phyloP scores from a whole-genome alignment of 164 flowering plant genomes.

The Aristolochia fimbriata region DNA sequence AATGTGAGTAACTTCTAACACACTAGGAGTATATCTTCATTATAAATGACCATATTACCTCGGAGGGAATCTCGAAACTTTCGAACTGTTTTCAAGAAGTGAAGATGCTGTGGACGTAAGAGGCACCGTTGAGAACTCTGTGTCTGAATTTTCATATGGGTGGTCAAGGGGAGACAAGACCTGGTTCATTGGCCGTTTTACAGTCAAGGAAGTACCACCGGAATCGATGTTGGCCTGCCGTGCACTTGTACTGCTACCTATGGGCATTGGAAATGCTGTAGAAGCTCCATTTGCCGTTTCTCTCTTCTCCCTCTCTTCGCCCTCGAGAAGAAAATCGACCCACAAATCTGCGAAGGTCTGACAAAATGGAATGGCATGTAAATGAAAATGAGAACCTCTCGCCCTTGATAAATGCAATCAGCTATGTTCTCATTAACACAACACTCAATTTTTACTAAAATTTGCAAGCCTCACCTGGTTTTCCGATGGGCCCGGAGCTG shows the following conservation, averaged over 20 bases:
- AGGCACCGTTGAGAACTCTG: slow-evolving; percentile 79
- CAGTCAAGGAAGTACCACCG: slow-evolving; percentile 13
- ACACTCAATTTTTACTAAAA: not conserved
- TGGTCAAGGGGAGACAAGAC: slow-evolving; percentile 15
- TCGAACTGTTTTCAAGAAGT: slow-evolving; percentile 33
- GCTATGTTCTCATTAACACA: too few species aligned
- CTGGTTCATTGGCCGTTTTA: slow-evolving; percentile 13
- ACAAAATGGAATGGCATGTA: not conserved
- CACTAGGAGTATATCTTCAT: too few species aligned
- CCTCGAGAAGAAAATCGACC: slow-evolving; percentile 99
- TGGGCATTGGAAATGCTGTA: slow-evolving; percentile 13
- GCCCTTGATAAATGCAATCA: not conserved
- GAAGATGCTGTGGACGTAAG: slow-evolving; percentile 33
- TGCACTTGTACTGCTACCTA: slow-evolving; percentile 5
- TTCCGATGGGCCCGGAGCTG: slow-evolving; percentile 46
- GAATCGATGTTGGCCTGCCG: slow-evolving; percentile 1
- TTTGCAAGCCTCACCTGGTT: slow-evolving; percentile 73
- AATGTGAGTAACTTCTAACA: too few species aligned
- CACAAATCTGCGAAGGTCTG: slow-evolving; percentile 98
- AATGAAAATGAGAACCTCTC: not conserved
- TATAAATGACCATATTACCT: slow-evolving; percentile 15
- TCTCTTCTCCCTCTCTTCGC: slow-evolving; percentile 70
- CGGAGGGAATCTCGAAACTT: slow-evolving; percentile 37
- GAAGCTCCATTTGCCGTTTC: slow-evolving; percentile 29
- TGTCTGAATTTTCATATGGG: slow-evolving; percentile 37